These are phyloP conservation scores for Epichloe bromicola DNA, from an alignment of 2,329 filamentous ascomycete genomes.

Conservation along the genomic window DNA sequence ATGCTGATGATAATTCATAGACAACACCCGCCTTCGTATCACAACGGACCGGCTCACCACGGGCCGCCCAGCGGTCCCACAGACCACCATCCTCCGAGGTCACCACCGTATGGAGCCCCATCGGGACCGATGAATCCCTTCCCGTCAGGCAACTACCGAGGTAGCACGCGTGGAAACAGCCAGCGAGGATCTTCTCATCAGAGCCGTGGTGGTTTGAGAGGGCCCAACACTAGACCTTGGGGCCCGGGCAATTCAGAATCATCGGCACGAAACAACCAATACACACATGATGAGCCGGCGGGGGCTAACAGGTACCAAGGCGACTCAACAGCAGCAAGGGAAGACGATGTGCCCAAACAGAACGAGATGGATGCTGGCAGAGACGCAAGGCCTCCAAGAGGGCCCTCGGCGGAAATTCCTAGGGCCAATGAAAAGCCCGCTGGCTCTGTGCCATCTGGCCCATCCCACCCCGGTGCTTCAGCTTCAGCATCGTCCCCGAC, in stretches of 20 bases:
- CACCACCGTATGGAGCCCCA: conserved; percentile 42
- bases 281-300: conserved; percentile 7
- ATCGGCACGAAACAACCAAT: conserved; percentile 8
- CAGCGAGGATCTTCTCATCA: conserved; percentile 46
- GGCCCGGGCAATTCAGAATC: conserved; percentile 29
- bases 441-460: background rate
- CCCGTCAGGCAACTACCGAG: conserved; percentile 30
- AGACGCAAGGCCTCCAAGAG: background rate
- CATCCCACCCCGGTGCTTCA: conserved; percentile 9
- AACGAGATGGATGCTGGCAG: background rate
- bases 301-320: conserved; percentile 10
- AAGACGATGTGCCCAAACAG: background rate
- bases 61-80: conserved; percentile 39
- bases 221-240: conserved; percentile 60
- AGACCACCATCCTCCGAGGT: conserved; percentile 33
- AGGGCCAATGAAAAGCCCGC: background rate
- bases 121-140: conserved; percentile 44
- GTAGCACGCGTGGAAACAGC: conserved; percentile 13
- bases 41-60: conserved; percentile 35
- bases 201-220: conserved; percentile 40
- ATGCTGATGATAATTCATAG: conserved; percentile 22
- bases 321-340: background rate
- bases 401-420: background rate
- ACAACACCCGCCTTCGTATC: conserved; percentile 44
- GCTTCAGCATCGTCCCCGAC: conserved; percentile 38